A percentile compares a stretch with the other conserved stretches of the same genome.
Conservation (phyloP, 2,329 filamentous ascomycete species). For the Cryphonectria naterciae region DNA sequence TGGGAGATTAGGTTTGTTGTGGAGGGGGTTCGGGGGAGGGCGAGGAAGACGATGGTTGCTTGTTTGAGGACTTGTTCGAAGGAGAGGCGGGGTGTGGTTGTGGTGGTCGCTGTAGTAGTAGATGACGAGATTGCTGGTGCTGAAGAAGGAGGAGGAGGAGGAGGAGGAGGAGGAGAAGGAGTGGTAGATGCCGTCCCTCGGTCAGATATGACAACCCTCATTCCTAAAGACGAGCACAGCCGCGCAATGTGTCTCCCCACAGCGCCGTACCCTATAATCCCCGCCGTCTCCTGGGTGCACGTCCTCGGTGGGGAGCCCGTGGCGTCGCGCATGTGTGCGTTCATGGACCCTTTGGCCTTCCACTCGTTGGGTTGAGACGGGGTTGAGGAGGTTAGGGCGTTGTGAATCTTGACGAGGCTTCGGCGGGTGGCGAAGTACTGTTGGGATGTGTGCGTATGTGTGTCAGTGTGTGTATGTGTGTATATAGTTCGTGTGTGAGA, state of each 20-base stretch:
- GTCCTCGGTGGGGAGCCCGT: conserved; percentile 21
- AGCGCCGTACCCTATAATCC: conserved; percentile 27
- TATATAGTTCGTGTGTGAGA: too few relatives aligned
- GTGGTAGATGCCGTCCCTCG: conserved; percentile 20
- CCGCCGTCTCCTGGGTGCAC: conserved; percentile 25
- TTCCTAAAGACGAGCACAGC: conserved; percentile 33
- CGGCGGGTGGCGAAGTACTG: conserved; percentile 33
- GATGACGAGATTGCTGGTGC: conserved; percentile 14
- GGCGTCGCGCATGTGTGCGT: conserved; percentile 14
- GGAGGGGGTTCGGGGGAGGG: conserved; percentile 26
- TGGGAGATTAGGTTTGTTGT: conserved; percentile 32
- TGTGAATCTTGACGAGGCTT: conserved; percentile 32
- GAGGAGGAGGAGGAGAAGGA: neutral
- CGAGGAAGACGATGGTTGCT: conserved; percentile 33
- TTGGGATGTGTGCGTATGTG: too few relatives aligned
- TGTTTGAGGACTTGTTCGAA: conserved; percentile 31
- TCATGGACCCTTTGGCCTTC: conserved; percentile 27
- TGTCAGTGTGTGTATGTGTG: neutral
- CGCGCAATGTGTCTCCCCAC: conserved; percentile 31
- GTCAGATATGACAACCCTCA: conserved; percentile 34
- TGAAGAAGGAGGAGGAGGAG: too few relatives aligned
- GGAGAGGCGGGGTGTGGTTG: conserved; percentile 22
- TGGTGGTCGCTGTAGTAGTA: neutral
- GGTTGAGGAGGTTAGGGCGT: conserved; percentile 27
- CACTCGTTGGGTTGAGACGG: conserved; percentile 25